Evolutionary conservation across 441 rosid genomes (phyloP), one percentile per base, ranked within the genome.

Genomic region (Aleurites moluccanus): DNA sequence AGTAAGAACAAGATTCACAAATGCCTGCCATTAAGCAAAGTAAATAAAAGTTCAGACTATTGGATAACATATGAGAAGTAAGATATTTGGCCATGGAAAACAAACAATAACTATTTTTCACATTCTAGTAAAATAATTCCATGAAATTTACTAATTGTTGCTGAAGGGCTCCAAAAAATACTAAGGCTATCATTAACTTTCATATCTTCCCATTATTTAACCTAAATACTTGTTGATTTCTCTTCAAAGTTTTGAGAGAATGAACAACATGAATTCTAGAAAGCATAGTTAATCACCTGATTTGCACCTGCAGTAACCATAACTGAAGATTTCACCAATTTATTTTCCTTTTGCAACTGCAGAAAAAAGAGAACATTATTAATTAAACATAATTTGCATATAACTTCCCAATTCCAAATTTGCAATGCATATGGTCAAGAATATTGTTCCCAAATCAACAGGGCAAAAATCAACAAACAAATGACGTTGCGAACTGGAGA

Each of bases 291-390:
- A 13, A 9, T 53, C 78, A 92, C 98, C 97, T 94, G 99, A 81
- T 96, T 96, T 78, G 98, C 99, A 69, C 99, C 99, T 3, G 99
- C 89, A 76, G 99, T 96, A 69, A 94, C 99, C 91, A 96, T 93
- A 76, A 96, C 98, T 0, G 87, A 85, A 61, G 99, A 96, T 74
- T 86, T 90, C 66, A 78, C 80, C 81, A 94, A 82, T 76, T 91
- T 92, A 79, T 96, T 96, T 80, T 96, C 98, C 72, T 28, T 75
- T n/a, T 73, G 75, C 84, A 96, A 84, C 98, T 94, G 89, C 82
- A 83, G 25, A 61, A 75, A 13, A 72, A 33, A 50, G 28, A 45
- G 50, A 57, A 23, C 23, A 33, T 30, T 49, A 28, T 25, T 23
- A 38, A 65, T 7, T 18, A 21, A 28, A 44, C 44, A 20, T 30